Evolutionary conservation across 768 basidiomycete genomes (phyloP).

Genomic region (Suillus weaverae): DNA sequence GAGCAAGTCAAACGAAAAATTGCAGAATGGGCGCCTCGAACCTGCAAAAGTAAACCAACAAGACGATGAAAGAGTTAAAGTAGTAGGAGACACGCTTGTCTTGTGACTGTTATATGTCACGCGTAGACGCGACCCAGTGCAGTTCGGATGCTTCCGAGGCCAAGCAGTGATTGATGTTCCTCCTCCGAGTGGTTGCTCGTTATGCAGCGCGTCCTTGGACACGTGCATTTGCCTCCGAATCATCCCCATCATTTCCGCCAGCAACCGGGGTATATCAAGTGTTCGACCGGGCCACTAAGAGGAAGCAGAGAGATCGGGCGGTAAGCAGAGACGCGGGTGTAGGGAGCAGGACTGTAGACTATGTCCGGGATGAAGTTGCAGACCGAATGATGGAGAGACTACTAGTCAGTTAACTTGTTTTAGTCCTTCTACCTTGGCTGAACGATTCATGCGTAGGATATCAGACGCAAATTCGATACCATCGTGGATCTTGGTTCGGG

Average conservation of each 20-base stretch:
- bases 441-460: slow-evolving; percentile 60
- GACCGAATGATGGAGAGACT: slow-evolving; percentile 90
- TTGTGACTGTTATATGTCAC: slow-evolving; percentile 5
- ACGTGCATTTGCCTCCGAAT: slow-evolving; percentile 51
- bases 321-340: slow-evolving; percentile 55
- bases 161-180: slow-evolving; percentile 10
- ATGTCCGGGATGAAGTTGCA: slow-evolving; percentile 87
- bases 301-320: slow-evolving; percentile 74
- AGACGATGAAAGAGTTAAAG: neutral
- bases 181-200: slow-evolving; percentile 9
- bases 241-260: slow-evolving; percentile 40
- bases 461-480: slow-evolving; percentile 77
- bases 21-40: neutral
- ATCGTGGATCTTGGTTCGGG: slow-evolving; percentile 90
- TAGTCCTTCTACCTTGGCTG: slow-evolving; percentile 4
- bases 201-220: slow-evolving; percentile 13
- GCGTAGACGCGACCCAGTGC: slow-evolving; percentile 4
- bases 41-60: neutral
- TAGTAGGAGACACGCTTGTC: neutral
- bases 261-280: slow-evolving; percentile 63
- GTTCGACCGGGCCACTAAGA: slow-evolving; percentile 83
- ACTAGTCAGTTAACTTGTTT: slow-evolving; percentile 49
- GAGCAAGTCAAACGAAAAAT: neutral
- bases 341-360: slow-evolving; percentile 81
- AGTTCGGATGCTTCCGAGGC: slow-evolving; percentile 14